Evolutionary conservation across 768 basidiomycete genomes (phyloP).

Genomic region (Hericium alpestre): DNA sequence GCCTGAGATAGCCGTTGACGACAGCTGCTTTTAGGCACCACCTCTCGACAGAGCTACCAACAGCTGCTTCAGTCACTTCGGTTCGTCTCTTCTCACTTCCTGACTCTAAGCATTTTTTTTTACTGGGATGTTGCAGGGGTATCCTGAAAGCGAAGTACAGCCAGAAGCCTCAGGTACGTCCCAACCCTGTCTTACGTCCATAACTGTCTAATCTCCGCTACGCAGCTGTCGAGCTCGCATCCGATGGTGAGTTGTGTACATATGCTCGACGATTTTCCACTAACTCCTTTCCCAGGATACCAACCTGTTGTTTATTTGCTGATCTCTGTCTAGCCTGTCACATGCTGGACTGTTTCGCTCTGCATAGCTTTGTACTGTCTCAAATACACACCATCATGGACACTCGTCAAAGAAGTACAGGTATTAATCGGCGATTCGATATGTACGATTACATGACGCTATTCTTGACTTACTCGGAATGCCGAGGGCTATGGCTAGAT

Average conservation of each 20-base stretch:
- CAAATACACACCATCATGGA: no score
- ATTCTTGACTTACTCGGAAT: no score
- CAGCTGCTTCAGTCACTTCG: constrained; percentile 50
- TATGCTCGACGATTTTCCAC: not conserved
- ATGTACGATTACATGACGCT: no score
- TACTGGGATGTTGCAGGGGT: constrained; percentile 22
- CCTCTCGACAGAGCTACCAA: constrained; percentile 54
- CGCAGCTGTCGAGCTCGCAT: constrained; percentile 56
- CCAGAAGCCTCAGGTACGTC: constrained; percentile 49
- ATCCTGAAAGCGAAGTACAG: constrained; percentile 52
- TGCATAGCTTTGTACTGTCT: not conserved
- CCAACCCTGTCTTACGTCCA: not conserved
- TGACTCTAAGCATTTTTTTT: not conserved
- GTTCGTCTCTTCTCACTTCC: constrained; percentile 19
- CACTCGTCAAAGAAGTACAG: no score
- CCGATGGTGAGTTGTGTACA: constrained; percentile 37
- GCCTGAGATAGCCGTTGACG: not conserved
- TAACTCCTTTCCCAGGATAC: constrained; percentile 18
- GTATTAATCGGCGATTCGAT: no score
- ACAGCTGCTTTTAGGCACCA: constrained; percentile 23
- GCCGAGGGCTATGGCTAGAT: no score
- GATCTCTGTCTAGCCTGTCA: not conserved
- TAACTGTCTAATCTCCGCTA: not conserved
- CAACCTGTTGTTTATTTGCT: constrained; percentile 22
- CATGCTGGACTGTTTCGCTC: not conserved